Conservation (phyloP, 345 rosid species). For the Pistacia atlantica region DNA sequence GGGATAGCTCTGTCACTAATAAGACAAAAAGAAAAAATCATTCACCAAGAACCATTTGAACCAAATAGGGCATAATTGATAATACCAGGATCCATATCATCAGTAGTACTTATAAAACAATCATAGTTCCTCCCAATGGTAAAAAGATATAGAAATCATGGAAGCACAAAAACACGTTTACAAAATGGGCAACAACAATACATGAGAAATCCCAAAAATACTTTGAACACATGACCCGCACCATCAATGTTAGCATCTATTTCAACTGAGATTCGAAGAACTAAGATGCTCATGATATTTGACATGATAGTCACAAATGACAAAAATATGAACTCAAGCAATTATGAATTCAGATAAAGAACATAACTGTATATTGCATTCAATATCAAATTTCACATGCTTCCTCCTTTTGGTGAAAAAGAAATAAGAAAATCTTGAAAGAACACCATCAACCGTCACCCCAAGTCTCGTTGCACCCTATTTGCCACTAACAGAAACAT, state of each 20-base stretch:
- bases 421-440: slow-evolving; percentile 1
- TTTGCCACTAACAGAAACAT: neutral
- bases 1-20: slow-evolving; percentile 89
- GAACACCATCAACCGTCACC: neutral
- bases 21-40: slow-evolving; percentile 20
- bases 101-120: neutral
- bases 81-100: neutral
- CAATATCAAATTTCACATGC: neutral
- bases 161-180: neutral
- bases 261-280: neutral
- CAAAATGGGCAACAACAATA: neutral
- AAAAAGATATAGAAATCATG: too few species aligned
- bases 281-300: neutral
- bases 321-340: neutral
- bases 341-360: neutral
- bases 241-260: neutral
- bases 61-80: neutral
- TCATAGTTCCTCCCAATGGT: neutral
- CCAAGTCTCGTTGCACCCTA: neutral
- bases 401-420: neutral
- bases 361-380: neutral
- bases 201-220: neutral
- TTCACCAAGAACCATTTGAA: neutral
- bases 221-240: neutral
- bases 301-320: neutral